These are phyloP conservation scores for Cadophora sp. DNA, from an alignment of 2,329 filamentous ascomycete species.

Conservation along the genomic window DNA sequence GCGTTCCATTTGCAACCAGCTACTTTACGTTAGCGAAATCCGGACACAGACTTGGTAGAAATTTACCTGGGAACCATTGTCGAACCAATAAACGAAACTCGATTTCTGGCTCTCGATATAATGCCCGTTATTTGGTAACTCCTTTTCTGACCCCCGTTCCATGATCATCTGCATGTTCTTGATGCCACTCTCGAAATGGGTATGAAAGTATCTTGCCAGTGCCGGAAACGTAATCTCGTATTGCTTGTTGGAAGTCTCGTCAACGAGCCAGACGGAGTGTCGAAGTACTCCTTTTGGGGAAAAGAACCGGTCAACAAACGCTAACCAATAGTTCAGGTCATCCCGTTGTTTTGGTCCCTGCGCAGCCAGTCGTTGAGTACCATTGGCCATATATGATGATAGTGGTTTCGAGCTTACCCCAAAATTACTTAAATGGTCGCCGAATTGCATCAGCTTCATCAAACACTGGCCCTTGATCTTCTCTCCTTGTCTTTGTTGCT, in stretches of 20 bases:
- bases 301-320: slow-evolving; percentile 84
- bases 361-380: slow-evolving; percentile 30
- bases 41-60: too few species aligned
- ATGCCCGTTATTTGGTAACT: slow-evolving; percentile 67
- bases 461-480: slow-evolving; percentile 61
- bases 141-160: slow-evolving; percentile 67
- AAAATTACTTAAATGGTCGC: slow-evolving; percentile 66
- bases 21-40: slow-evolving; percentile 48
- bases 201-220: slow-evolving; percentile 87
- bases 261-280: slow-evolving; percentile 67
- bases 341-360: slow-evolving; percentile 66
- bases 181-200: slow-evolving; percentile 86
- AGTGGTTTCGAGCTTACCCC: slow-evolving; percentile 51
- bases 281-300: slow-evolving; percentile 78
- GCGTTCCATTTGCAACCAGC: slow-evolving; percentile 77
- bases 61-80: slow-evolving; percentile 80
- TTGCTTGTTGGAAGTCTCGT: slow-evolving; percentile 71
- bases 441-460: slow-evolving; percentile 66
- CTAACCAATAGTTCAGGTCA: slow-evolving; percentile 78
- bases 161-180: slow-evolving; percentile 85
- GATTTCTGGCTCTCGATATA: slow-evolving; percentile 79
- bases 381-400: slow-evolving; percentile 37
- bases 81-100: slow-evolving; percentile 89
- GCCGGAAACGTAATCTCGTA: slow-evolving; percentile 87
- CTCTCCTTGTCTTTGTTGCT: slow-evolving; percentile 45